These are phyloP conservation scores for Penicillium sp. DNA, from an alignment of 2,329 filamentous ascomycete genomes.

Conservation along the genomic window DNA sequence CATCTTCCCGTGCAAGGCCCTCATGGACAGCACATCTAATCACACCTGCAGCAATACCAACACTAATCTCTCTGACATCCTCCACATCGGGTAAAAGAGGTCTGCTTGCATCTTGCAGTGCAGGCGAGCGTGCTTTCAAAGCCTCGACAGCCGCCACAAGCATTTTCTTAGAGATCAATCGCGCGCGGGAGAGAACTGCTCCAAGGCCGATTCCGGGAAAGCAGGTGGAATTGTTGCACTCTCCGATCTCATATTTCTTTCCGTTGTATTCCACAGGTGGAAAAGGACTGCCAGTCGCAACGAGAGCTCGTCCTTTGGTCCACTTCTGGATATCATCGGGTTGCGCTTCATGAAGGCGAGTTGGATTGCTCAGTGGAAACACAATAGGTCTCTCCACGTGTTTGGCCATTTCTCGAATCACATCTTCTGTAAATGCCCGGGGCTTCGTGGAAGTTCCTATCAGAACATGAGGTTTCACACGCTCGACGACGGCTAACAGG, in stretches of 20 bases:
- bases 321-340: conserved; percentile 70
- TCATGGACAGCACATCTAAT: conserved; percentile 67
- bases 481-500: conserved; percentile 61
- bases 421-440: conserved; percentile 66
- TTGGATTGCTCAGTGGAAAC: conserved; percentile 81
- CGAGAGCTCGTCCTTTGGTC: conserved; percentile 70
- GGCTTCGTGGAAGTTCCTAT: conserved; percentile 79
- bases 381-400: conserved; percentile 68
- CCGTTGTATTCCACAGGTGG: conserved; percentile 60
- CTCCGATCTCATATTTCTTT: conserved; percentile 57
- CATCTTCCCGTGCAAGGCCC: conserved; percentile 57
- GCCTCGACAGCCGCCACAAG: conserved; percentile 72
- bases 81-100: conserved; percentile 71
- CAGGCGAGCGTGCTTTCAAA: conserved; percentile 65
- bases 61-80: conserved; percentile 67
- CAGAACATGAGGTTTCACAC: conserved; percentile 71
- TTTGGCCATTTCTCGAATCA: conserved; percentile 68
- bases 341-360: conserved; percentile 72
- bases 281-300: conserved; percentile 81
- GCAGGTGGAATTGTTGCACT: conserved; percentile 83
- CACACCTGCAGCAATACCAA: conserved; percentile 68
- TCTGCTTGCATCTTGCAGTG: conserved; percentile 56
- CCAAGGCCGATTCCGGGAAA: conserved; percentile 85
- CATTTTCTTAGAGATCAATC: conserved; percentile 67
- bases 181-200: conserved; percentile 62